A percentile compares a stretch with the other conserved stretches of the same genome.
Evolutionary conservation across 208 protist species (phyloP).

Genomic region (Leptomonas pyrrhocoris): DNA sequence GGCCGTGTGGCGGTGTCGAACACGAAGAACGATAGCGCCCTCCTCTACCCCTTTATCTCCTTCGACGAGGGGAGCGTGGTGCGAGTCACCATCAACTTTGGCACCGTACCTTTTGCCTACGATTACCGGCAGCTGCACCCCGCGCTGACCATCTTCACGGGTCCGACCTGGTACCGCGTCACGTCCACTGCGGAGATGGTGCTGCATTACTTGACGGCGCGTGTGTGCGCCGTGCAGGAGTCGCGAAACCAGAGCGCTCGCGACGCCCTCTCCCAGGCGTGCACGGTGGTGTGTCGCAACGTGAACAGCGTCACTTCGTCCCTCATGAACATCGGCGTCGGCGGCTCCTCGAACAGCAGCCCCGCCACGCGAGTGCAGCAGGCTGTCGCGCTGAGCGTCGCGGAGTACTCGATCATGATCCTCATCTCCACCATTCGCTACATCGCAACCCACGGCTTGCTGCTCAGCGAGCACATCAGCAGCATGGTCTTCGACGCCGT

Average conservation of each 20-base stretch:
- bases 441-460: constrained; percentile 45
- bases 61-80: constrained; percentile 57
- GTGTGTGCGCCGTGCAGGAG: constrained; percentile 66
- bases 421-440: constrained; percentile 82
- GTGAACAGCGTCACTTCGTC: constrained; percentile 75
- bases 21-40: constrained; percentile 32
- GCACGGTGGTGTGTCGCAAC: constrained; percentile 70
- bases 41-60: constrained; percentile 68
- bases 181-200: constrained; percentile 74
- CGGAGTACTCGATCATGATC: constrained; percentile 75
- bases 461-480: constrained; percentile 39
- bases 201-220: constrained; percentile 77
- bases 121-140: constrained; percentile 86
- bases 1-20: constrained; percentile 43
- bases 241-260: constrained; percentile 31
- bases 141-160: constrained; percentile 36
- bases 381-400: constrained; percentile 64
- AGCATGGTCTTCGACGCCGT: constrained; percentile 83
- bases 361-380: constrained; percentile 51
- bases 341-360: constrained; percentile 30
- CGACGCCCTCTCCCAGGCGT: constrained; percentile 63
- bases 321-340: constrained; percentile 66
- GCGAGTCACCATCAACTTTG: constrained; percentile 86
- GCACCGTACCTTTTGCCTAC: constrained; percentile 70
- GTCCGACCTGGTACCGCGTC: constrained; percentile 81